Percentiles rank a stretch among this genome's conserved stretches.
These are phyloP conservation scores for Medicago ruthenica DNA, from an alignment of 306 rosid genomes.

Conservation along the genomic window DNA sequence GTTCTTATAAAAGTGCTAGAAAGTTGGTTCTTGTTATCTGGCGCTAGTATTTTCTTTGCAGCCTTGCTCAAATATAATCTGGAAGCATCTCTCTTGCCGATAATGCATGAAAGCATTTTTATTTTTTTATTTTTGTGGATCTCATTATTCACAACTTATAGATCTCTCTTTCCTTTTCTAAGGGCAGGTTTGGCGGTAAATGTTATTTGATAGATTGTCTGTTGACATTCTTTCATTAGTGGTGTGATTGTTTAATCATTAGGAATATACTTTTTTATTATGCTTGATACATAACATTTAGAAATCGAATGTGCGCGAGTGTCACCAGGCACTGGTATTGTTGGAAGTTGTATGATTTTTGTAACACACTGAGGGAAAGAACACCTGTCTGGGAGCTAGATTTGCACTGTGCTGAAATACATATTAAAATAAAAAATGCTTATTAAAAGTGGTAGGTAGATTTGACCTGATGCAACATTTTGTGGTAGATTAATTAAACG, in stretches of 20 bases:
- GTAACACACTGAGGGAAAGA: constrained; percentile 12
- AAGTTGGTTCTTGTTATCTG: constrained; percentile 37
- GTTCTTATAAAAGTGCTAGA: constrained; percentile 2
- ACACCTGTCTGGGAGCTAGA: constrained; percentile 21
- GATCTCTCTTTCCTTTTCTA: constrained; percentile 6
- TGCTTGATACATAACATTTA: constrained; percentile 15
- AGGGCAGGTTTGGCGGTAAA: constrained; percentile 13
- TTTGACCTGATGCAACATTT: neutral
- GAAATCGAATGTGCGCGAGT: neutral
- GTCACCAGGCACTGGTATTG: constrained; percentile 6
- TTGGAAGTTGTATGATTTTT: neutral
- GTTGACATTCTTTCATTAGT: neutral
- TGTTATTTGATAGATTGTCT: constrained; percentile 25
- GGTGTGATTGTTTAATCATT: constrained; percentile 21
- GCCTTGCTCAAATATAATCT: constrained; percentile 22
- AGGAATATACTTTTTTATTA: neutral
- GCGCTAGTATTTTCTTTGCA: constrained; percentile 16
- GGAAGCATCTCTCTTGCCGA: constrained; percentile 13
- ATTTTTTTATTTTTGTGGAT: constrained; percentile 16
- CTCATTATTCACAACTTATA: neutral
- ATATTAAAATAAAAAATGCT: constrained; percentile 4
- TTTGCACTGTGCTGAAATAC: constrained; percentile 22
- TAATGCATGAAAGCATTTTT: neutral
- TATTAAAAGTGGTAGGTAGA: neutral
- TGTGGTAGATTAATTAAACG: neutral